Conservation (phyloP, 2,329 filamentous ascomycete genomes). For the Trichothecium roseum region DNA sequence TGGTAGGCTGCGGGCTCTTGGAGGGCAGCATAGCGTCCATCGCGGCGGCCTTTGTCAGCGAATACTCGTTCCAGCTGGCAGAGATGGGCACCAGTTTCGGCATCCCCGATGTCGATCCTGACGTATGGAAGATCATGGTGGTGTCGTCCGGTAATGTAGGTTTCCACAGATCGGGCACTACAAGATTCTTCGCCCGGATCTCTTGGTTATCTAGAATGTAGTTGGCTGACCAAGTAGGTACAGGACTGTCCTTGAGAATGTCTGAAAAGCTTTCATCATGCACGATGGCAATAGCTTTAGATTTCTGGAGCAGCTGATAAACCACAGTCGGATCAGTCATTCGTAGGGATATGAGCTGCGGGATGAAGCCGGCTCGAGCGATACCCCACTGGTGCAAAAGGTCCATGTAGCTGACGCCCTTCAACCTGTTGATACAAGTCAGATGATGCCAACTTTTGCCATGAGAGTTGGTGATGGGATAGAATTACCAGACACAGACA, state of each 20-base stretch:
- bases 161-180: background rate
- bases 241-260: conserved; percentile 1
- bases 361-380: conserved; percentile 10
- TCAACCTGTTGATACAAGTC: conserved; percentile 6
- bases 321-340: conserved; percentile 10
- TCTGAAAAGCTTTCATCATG: conserved; percentile 4
- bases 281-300: conserved; percentile 7
- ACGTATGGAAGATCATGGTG: background rate
- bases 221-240: conserved; percentile 2
- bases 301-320: conserved; percentile 6
- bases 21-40: background rate
- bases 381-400: conserved; percentile 9
- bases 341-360: conserved; percentile 9
- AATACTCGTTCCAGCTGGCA: background rate
- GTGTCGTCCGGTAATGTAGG: background rate
- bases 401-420: conserved; percentile 8
- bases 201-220: background rate
- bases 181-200: background rate
- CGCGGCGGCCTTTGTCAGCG: background rate
- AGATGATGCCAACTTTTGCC: no score
- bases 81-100: conserved; percentile 1
- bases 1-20: no score
- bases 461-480: no score
- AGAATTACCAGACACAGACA: no score
- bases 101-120: conserved; percentile 1